Conservation (phyloP, 179 eudicot species). For the Vitellaria paradoxa region DNA sequence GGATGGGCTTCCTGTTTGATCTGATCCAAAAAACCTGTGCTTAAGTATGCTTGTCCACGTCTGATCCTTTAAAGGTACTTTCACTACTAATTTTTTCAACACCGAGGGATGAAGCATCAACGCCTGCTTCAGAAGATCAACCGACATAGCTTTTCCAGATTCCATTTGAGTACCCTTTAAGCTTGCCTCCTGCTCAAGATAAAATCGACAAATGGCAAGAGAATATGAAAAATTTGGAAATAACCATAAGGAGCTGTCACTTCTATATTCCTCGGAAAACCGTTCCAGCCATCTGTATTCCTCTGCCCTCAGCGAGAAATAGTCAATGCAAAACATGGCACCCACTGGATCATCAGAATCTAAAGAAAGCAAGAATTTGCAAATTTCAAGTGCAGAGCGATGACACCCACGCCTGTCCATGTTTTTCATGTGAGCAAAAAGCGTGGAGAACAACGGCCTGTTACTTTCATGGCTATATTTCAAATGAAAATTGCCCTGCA, state of each 20-base stretch:
- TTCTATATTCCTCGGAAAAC: constrained; percentile 71
- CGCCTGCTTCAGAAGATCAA: constrained; percentile 89
- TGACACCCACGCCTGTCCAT: constrained; percentile 97
- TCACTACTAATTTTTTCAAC: constrained; percentile 64
- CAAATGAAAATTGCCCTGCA: constrained; percentile 65
- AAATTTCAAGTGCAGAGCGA: constrained; percentile 91
- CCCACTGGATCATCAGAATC: constrained; percentile 96
- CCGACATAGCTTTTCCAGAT: constrained; percentile 47
- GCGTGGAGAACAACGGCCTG: constrained; percentile 62
- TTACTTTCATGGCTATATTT: constrained; percentile 76
- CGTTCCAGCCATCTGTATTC: constrained; percentile 88
- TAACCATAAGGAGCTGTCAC: constrained; percentile 69
- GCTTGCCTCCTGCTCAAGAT: constrained; percentile 52
- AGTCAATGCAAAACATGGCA: constrained; percentile 79
- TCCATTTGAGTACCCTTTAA: constrained; percentile 24
- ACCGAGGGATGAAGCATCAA: constrained; percentile 91
- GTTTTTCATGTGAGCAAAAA: constrained; percentile 87
- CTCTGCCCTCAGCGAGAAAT: constrained; percentile 83
- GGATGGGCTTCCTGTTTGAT: constrained; percentile 62
- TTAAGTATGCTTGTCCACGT: constrained; percentile 55
- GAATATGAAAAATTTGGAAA: constrained; percentile 93
- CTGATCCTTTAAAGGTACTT: constrained; percentile 87
- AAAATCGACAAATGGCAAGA: constrained; percentile 78
- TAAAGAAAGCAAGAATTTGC: constrained; percentile 81
- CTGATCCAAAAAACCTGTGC: constrained; percentile 52